Base-by-base conservation (phyloP, 805 yeast species). In the Soucietia sequanensis region DNA sequence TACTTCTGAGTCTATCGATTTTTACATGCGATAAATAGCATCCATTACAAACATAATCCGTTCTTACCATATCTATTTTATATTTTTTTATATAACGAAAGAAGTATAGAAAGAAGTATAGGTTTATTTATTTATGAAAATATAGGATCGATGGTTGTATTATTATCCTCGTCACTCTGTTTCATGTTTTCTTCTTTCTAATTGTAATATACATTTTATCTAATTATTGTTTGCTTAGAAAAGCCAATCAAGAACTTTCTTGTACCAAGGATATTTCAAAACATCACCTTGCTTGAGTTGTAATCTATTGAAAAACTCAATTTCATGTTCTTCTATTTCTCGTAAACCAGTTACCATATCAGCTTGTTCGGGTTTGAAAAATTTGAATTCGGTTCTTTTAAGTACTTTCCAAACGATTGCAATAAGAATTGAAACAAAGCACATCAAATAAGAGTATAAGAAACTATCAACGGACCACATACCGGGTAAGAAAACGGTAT, bases 401-500 rank as follows among this genome's bases (percentile, higher is more conserved):
- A 58, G 8, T 7, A 65, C 2, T 41, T 66, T 66, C 54, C 54
- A 66, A 12, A 42, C 39, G 5, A 52, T 10, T 31, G 38, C 55
- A n/a, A 57, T 36, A 7, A 42, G 43, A 21, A 61, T 35, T 35
- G 59, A 52, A 28, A 65, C 58, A 16, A 66, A 65, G 10, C 56
- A 42, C 47, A 61, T 54, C 35, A 64, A 49, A 48, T 64, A 64
- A 15, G 50, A 55, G 37, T 62, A 62, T 42, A 64, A 48, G 39
- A 65, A 65, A 4, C 62, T 51, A 18, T 60, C 52, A 17, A 50
- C 42, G 26, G 44, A 44, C 50, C 65, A 45, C 21, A 54, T 24
- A 30, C 58, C 55, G 8, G 62, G 63, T n/a, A 56, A 39, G 40
- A 65, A 65, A 5, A 67, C 62, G 6, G 56, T 54, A 32, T 46